These are phyloP conservation scores for Corinectria fuckeliana DNA, from an alignment of 2,329 filamentous ascomycete species.

Conservation along the genomic window DNA sequence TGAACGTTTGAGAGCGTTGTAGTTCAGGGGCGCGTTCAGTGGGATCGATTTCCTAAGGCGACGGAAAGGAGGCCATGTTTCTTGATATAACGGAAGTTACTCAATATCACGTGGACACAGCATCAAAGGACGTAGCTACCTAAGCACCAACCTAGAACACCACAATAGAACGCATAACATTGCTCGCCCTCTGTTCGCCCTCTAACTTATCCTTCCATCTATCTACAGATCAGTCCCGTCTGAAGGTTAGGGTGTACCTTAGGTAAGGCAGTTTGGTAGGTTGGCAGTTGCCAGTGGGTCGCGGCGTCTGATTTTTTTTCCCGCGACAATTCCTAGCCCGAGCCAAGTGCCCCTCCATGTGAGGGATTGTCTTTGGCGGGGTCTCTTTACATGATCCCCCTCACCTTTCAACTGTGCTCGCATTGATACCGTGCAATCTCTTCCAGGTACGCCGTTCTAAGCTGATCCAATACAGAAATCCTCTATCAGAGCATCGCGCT, in stretches of 20 bases:
- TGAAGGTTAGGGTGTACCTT: no score
- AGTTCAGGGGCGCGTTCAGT: not conserved
- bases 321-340: slow-evolving; percentile 30
- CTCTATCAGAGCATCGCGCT: not conserved
- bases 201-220: not conserved
- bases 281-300: not conserved
- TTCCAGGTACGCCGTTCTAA: slow-evolving; percentile 7
- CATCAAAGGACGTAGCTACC: not conserved
- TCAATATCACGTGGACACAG: not conserved
- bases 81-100: not conserved
- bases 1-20: not conserved
- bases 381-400: slow-evolving; percentile 14
- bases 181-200: not conserved
- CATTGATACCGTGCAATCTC: slow-evolving; percentile 18
- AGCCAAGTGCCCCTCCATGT: slow-evolving; percentile 32
- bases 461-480: not conserved
- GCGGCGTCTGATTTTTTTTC: slow-evolving; percentile 3
- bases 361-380: slow-evolving; percentile 14
- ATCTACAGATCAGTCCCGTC: no score
- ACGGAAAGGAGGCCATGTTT: not conserved
- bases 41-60: not conserved
- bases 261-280: not conserved
- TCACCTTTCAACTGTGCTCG: slow-evolving; percentile 30
- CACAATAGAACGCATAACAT: not conserved
- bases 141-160: not conserved